Evolutionary conservation across 352 stramenopile species (phyloP).

Genomic region (Phytophthora ohioensis): DNA sequence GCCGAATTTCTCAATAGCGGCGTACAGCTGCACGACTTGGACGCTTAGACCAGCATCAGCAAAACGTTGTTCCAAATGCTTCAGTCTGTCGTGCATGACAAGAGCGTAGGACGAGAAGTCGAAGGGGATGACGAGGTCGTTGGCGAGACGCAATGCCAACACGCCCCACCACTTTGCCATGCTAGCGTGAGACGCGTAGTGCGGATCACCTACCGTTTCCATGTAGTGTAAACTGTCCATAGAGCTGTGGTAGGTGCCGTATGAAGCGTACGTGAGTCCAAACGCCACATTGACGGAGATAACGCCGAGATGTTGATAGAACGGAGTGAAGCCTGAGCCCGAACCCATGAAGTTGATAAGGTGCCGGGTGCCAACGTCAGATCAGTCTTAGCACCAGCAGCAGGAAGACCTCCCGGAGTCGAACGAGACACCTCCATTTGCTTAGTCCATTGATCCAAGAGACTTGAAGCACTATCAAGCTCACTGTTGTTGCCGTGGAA

Average conservation of each 20-base stretch:
- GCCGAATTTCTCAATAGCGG: constrained; percentile 43
- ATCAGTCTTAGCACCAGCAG: constrained; percentile 39
- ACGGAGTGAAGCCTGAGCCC: constrained; percentile 82
- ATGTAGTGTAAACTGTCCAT: too few species aligned
- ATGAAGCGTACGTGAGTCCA: constrained; percentile 35
- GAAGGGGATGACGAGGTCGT: constrained; percentile 55
- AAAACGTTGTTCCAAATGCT: constrained; percentile 31
- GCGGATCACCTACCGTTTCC: constrained; percentile 45
- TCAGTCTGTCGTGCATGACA: constrained; percentile 49
- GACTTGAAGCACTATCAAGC: constrained; percentile 12
- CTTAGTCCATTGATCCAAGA: constrained; percentile 47
- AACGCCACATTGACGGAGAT: constrained; percentile 80
- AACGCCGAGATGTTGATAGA: constrained; percentile 87
- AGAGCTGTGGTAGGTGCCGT: constrained; percentile 61
- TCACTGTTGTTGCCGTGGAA: constrained; percentile 24
- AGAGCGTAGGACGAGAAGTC: constrained; percentile 54
- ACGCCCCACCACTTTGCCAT: constrained; percentile 66
- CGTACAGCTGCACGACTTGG: constrained; percentile 15
- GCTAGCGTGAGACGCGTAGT: constrained; percentile 57
- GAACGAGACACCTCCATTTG: constrained; percentile 31
- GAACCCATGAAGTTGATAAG: constrained; percentile 64
- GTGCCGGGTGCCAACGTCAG: constrained; percentile 51
- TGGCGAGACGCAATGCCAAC: constrained; percentile 57
- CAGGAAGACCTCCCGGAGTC: constrained; percentile 32
- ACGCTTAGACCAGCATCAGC: constrained; percentile 1